Evolutionary conservation across 495 filamentous ascomycete species (phyloP), one percentile per base, ranked within the genome.

Genomic region (Melanomma pulvis-pyrius): DNA sequence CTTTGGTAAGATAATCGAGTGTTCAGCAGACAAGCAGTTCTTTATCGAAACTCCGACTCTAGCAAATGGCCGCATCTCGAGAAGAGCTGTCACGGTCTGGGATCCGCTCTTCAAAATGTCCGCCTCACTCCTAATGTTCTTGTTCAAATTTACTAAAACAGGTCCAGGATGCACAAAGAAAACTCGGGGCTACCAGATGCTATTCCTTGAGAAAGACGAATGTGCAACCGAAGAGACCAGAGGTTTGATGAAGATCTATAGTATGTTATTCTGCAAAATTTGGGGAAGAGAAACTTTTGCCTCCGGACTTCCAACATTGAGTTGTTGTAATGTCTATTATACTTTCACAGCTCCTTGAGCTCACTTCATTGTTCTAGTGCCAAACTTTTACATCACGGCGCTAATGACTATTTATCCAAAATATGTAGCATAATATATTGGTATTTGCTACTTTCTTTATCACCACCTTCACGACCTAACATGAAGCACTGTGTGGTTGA

Each of bases 61-160:
- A 24, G 51, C 67, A 54, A 76, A 78, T 54, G 74, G 74, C 6
- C 63, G 58, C 13, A 52, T 72, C 6, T 71, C 68, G 9, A 70
- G 71, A 62, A 70, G 78, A 52, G 73, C 71, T 41, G 60, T 67
- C 24, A 73, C 72, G 2, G 74, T 78, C 12, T 80, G 76, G 73
- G 78, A 80, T 58, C 78, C 79, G 5, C 65, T 79, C 57, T 79
- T 79, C 63, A 73, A 74, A 47, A 68, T 74, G 70, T 71, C 71
- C n/a, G 61, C 8, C 17, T 19, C 61, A 1, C 54, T 11, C 12
- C 21, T n/a, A 32, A 21, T 15, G 8, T 48, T 19, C 12, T 24
- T 1, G 15, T 55, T 48, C n/a, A 50, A 24, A 6, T 44, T 19
- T 21, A 17, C 26, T 67, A 26, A 60, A 26, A 5, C 19, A 2